Base-by-base conservation (phyloP, 441 rosid species). In the Euphorbia schlechtendalii region DNA sequence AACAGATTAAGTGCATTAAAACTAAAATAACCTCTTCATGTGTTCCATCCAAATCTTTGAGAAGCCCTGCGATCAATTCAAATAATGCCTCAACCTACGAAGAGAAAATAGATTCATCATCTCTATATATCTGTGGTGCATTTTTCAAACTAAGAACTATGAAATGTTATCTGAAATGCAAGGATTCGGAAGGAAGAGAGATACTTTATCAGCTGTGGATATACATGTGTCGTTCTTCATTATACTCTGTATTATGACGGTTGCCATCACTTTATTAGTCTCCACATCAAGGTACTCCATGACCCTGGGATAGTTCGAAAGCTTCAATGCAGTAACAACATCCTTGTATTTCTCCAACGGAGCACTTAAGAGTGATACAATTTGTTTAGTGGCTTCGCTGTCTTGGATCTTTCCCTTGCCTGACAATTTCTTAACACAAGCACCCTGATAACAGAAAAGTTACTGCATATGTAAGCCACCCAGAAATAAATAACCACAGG, bases 291-390 rank as follows among this genome's bases (percentile, higher is more conserved):
- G 92, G 78, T 82, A 81, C 69, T 91, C 97, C 88, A 91, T 59
- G 63, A 95, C 82, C 58, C 79, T 76, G 54, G 98, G 92, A 75
- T 91, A 88, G 73, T 95, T 95, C 25, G 89, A 80, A 69, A 95
- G 86, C 73, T 82, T 89, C 70, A 95, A 83, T 60, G 91, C 86
- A 67, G 83, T 91, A 76, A 89, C 96, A 64, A 84, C 84, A 76
- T 89, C 86, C 70, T 89, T 91, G 66, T 91, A 95, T 77, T 91
- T 95, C 75, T 95, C 99, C 54, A 95, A 65, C 32, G 98, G 99
- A 71, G 98, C 95, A 85, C 96, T 95, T 72, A 95, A 86, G 74
- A 95, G 92, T 22, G 96, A 80, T 74, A 91, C 92, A 71, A 91
- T 83, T 84, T 91, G 98, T 77, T 91, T 91, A 40, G 89, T 86